Evolutionary conservation across 2,329 filamentous ascomycete species (phyloP).

Genomic region (Gyromitra esculenta): DNA sequence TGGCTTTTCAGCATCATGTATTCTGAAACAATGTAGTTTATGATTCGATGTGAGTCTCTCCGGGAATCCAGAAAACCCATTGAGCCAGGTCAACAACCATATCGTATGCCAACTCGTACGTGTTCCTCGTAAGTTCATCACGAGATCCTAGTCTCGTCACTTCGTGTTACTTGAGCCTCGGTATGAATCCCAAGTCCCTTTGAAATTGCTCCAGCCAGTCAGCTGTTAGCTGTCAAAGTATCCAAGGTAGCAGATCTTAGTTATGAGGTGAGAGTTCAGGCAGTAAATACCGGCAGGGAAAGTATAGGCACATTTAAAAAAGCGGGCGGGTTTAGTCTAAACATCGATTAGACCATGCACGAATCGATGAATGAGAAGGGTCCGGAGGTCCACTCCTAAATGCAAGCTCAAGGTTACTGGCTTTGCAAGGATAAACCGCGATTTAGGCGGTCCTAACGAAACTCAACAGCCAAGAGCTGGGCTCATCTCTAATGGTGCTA

Average conservation of each 20-base stretch:
- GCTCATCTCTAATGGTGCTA: neutral
- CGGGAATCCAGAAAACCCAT: too few species aligned
- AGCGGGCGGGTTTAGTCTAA: neutral
- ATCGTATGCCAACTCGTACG: neutral
- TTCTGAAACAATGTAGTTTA: neutral
- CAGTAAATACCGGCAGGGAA: neutral
- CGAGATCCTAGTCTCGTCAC: neutral
- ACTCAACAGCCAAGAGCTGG: neutral
- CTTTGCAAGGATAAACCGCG: neutral
- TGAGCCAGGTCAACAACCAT: neutral
- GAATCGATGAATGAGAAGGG: neutral
- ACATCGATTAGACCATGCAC: neutral
- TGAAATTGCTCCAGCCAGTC: neutral
- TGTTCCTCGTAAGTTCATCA: neutral
- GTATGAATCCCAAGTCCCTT: neutral
- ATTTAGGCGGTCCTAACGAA: neutral
- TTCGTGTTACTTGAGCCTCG: neutral
- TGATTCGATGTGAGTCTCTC: neutral
- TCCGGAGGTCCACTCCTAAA: neutral
- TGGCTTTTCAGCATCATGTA: neutral
- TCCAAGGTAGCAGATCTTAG: slow-evolving; percentile 8
- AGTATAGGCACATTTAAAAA: neutral
- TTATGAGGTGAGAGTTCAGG: slow-evolving; percentile 23
- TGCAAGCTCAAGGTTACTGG: neutral
- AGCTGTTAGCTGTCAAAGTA: neutral